phyloP scores from a whole-genome alignment of 495 filamentous ascomycete species.

The Friedmanniomyces simplex region DNA sequence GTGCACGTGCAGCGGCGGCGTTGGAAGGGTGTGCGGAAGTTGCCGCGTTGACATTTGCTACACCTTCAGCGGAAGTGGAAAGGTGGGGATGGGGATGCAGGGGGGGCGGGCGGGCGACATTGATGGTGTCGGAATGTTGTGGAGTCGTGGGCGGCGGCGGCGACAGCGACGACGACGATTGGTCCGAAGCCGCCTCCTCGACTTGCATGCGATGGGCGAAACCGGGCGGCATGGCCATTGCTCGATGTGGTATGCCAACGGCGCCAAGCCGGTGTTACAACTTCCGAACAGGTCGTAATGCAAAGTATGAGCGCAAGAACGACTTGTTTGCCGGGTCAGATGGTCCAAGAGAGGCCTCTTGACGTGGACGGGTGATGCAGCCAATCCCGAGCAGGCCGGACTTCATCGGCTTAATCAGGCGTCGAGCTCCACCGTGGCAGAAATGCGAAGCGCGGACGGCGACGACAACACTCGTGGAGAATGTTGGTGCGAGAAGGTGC shows the following conservation, averaged over 20 bases:
- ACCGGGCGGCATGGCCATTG: slow-evolving; percentile 7
- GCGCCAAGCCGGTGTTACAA: slow-evolving; percentile 13
- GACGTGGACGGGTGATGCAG: background rate
- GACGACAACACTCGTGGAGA: slow-evolving; percentile 2
- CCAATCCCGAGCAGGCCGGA: slow-evolving; percentile 6
- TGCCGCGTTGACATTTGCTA: slow-evolving; percentile 6
- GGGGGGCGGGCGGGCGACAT: slow-evolving; percentile 9
- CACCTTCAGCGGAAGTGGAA: slow-evolving; percentile 10
- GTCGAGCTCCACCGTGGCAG: slow-evolving; percentile 11
- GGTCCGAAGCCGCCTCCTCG: slow-evolving; percentile 10
- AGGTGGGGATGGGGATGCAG: background rate
- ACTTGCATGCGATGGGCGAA: slow-evolving; percentile 2
- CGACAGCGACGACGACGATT: slow-evolving; percentile 17
- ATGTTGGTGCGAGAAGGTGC: background rate
- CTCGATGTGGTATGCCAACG: background rate
- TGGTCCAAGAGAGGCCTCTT: background rate
- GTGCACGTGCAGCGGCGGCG: slow-evolving; percentile 1
- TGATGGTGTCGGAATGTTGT: slow-evolving; percentile 16
- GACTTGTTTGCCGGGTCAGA: background rate
- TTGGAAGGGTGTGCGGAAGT: slow-evolving; percentile 11
- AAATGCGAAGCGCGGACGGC: background rate
- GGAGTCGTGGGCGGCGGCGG: slow-evolving; percentile 21
- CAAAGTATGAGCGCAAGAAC: background rate
- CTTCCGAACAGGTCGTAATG: background rate
- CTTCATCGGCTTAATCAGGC: too few relatives aligned